These are phyloP conservation scores for Candida ipomoeae DNA, from an alignment of 805 yeast species.

Conservation along the genomic window DNA sequence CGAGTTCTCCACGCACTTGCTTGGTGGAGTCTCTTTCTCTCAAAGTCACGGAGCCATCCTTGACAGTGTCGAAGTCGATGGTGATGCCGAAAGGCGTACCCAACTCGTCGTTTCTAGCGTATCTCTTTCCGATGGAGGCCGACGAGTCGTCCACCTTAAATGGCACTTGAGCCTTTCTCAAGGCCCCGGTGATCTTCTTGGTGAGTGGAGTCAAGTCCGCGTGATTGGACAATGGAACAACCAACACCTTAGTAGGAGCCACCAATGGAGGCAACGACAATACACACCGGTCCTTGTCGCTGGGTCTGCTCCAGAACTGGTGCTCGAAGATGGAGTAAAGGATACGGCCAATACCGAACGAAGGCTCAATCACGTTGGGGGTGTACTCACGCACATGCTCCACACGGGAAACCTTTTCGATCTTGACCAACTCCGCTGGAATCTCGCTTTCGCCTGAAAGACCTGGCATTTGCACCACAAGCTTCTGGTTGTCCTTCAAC, in stretches of 20 bases:
- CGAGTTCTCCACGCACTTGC: constrained; percentile 90
- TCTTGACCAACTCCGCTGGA: constrained; percentile 65
- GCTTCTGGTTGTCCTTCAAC: constrained; percentile 56
- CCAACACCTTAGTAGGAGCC: constrained; percentile 95
- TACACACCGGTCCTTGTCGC: constrained; percentile 76
- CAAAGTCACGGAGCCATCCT: constrained; percentile 84
- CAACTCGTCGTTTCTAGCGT: constrained; percentile 95
- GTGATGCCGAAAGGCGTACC: constrained; percentile 99
- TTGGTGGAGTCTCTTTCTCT: constrained; percentile 97
- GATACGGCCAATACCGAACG: constrained; percentile 98
- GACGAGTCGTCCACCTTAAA: constrained; percentile 96
- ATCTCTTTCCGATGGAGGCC: constrained; percentile 96
- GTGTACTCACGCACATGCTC: constrained; percentile 93
- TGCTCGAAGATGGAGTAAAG: constrained; percentile 92
- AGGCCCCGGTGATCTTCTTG: constrained; percentile 59
- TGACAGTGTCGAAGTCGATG: constrained; percentile 87
- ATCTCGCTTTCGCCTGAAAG: constrained; percentile 56
- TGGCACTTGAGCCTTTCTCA: constrained; percentile 81
- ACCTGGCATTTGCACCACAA: constrained; percentile 65
- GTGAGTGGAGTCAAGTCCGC: constrained; percentile 74
- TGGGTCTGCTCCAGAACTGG: constrained; percentile 91
- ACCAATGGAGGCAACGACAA: constrained; percentile 91
- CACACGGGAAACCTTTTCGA: constrained; percentile 71
- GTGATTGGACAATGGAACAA: constrained; percentile 89
- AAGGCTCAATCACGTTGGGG: constrained; percentile 98